These are phyloP conservation scores for Eucalyptus pumila DNA, from an alignment of 345 rosid genomes.

Conservation along the genomic window DNA sequence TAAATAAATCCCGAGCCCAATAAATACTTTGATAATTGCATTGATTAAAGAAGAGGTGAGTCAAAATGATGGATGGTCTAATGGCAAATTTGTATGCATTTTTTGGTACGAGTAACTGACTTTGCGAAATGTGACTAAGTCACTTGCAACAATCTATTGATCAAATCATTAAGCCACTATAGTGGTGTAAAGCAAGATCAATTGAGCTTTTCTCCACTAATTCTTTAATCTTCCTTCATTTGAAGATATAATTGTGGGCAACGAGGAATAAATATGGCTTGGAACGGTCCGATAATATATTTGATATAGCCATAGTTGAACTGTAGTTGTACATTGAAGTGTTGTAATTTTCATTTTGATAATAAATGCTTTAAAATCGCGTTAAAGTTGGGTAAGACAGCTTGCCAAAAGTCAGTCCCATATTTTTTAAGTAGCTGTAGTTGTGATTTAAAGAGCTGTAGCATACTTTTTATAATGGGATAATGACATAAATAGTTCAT, in stretches of 20 bases:
- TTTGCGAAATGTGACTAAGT: background rate
- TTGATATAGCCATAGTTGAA: background rate
- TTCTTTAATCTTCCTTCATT: background rate
- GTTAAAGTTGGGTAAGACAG: background rate
- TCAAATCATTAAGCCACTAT: background rate
- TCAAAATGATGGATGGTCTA: background rate
- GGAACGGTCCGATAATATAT: background rate
- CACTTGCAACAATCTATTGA: background rate
- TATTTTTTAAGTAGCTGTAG: too few species aligned
- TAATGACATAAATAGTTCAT: too few species aligned
- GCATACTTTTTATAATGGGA: rapidly evolving
- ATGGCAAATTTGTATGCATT: background rate
- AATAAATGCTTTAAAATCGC: background rate
- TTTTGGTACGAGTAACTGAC: rapidly evolving
- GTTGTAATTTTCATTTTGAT: background rate
- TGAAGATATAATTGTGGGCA: background rate
- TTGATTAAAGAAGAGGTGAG: rapidly evolving
- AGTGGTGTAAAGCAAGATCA: background rate
- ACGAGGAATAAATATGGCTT: background rate
- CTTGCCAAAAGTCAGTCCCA: background rate
- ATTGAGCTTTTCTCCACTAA: background rate
- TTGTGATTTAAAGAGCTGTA: too few species aligned
- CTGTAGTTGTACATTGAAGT: background rate
- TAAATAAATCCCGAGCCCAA: background rate
- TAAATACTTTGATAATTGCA: background rate